phyloP scores from a whole-genome alignment of 2,329 filamentous ascomycete genomes.

The Elsinoe batatas region DNA sequence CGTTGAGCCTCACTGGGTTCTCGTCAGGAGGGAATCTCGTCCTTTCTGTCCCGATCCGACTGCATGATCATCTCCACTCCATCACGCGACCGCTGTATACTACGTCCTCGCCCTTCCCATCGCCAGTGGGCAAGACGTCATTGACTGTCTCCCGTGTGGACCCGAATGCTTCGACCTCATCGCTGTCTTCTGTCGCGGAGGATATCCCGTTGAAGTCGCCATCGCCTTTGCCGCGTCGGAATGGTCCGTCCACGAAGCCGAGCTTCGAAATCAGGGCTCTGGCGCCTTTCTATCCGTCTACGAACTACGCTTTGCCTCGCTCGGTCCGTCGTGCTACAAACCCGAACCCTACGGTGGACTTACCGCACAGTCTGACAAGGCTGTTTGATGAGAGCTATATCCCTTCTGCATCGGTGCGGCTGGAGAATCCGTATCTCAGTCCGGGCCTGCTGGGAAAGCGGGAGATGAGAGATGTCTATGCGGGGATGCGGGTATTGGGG shows the following conservation, averaged over 20 bases:
- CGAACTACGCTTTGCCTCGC: constrained; percentile 52
- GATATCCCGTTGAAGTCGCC: constrained; percentile 2
- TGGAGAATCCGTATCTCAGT: constrained; percentile 49
- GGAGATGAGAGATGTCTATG: constrained; percentile 46
- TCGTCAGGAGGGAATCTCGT: constrained; percentile 54
- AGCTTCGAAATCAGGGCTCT: constrained; percentile 44
- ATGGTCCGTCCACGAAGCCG: constrained; percentile 16
- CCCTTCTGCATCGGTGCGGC: constrained; percentile 36
- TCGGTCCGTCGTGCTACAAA: constrained; percentile 48
- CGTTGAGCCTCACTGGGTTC: constrained; percentile 52
- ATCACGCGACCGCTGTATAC: constrained; percentile 20
- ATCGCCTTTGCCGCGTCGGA: constrained; percentile 18
- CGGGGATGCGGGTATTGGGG: constrained; percentile 45
- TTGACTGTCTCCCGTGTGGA: constrained; percentile 9
- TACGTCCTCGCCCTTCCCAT: background rate
- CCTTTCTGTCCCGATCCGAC: constrained; percentile 50
- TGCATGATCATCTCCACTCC: constrained; percentile 39
- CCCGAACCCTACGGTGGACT: constrained; percentile 42
- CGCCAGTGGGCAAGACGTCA: background rate
- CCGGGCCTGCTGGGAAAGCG: constrained; percentile 47
- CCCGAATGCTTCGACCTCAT: constrained; percentile 7
- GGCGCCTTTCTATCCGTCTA: constrained; percentile 52
- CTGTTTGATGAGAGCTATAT: constrained; percentile 44
- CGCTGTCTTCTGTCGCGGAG: constrained; percentile 18
- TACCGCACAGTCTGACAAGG: constrained; percentile 42